Base-by-base conservation (phyloP, 257 asterid genomes). In the Salvia rosmarinus region DNA sequence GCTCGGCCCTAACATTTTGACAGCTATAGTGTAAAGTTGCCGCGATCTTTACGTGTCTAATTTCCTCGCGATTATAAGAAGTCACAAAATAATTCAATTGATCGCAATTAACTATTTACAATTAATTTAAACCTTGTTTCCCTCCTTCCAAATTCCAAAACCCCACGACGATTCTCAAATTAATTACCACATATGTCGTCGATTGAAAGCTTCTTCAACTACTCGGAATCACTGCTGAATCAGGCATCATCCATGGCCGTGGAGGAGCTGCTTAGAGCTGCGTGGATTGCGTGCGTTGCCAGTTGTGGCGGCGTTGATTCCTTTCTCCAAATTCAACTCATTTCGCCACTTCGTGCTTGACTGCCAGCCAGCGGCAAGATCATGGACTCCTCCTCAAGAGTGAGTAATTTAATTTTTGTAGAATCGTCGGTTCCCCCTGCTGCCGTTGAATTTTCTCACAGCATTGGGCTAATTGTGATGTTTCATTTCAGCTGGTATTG, bases 291-390 rank as follows among this genome's bases (percentile, higher is more conserved):
- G 0, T 86, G 46, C 12, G 19, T 67, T 87, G 75, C 96, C 94
- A 13, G 77, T 90, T 55, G 59, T 84, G 2, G 51, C 82, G 1
- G 89, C 94, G 16, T 82, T 57, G 35, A 8, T 87, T 52, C 95
- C 94, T n/a, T 83, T 77, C 4, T 35, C 78, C 46, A 83, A 79
- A 75, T 30, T 84, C 71, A 16, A 39, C 16, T 52, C 78, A 10
- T 78, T 81, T 54, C 94, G 75, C 52, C 47, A 68, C 17, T 77
- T 91, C 3, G 16, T 88, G 59, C 25, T 79, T 23, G 75, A 71
- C 72, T 89, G 79, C 89, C 12, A 78, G 72, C 72, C 87, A 97
- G n/a, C 14, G 93, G 97, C 70, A 94, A 91, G 77, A 88, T 77
- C 35, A 65, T 84, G 85, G 88, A 87, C 20, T 74, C 87, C n/a